Evolutionary conservation across 768 basidiomycete species (phyloP).

Genomic region (Hebeloma cylindrosporum): DNA sequence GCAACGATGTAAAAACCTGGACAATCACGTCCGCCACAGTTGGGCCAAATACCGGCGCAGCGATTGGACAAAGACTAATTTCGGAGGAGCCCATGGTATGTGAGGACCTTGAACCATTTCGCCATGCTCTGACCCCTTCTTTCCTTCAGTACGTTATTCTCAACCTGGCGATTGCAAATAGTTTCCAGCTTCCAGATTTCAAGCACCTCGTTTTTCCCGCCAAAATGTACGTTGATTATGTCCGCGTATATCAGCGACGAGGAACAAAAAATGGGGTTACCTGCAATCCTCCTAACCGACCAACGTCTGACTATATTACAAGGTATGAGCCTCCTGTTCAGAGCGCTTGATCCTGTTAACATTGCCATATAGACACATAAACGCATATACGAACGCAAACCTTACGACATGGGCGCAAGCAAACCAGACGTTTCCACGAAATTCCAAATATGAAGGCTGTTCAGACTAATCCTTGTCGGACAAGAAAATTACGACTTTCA

Average conservation of each 20-base stretch:
- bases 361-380: constrained; percentile 34
- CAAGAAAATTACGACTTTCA: constrained; percentile 2
- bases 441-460: constrained; percentile 48
- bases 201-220: constrained; percentile 74
- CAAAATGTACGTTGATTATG: constrained; percentile 84
- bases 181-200: constrained; percentile 75
- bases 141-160: constrained; percentile 69
- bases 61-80: constrained; percentile 70
- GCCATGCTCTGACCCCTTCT: too few relatives aligned
- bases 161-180: constrained; percentile 79
- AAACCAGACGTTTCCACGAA: constrained; percentile 74
- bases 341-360: not conserved
- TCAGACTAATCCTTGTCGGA: constrained; percentile 21
- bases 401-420: constrained; percentile 83
- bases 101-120: too few relatives aligned
- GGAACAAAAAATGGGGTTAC: constrained; percentile 68
- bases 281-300: constrained; percentile 76
- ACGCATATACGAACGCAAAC: constrained; percentile 76
- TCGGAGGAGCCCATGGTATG: constrained; percentile 93
- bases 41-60: constrained; percentile 57
- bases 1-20: constrained; percentile 69
- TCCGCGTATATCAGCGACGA: constrained; percentile 82
- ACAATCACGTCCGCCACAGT: constrained; percentile 62
- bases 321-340: constrained; percentile 36
- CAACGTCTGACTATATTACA: constrained; percentile 80